Evolutionary conservation across 306 rosid genomes (phyloP).

Genomic region (Herpetospermum pedunculosum): DNA sequence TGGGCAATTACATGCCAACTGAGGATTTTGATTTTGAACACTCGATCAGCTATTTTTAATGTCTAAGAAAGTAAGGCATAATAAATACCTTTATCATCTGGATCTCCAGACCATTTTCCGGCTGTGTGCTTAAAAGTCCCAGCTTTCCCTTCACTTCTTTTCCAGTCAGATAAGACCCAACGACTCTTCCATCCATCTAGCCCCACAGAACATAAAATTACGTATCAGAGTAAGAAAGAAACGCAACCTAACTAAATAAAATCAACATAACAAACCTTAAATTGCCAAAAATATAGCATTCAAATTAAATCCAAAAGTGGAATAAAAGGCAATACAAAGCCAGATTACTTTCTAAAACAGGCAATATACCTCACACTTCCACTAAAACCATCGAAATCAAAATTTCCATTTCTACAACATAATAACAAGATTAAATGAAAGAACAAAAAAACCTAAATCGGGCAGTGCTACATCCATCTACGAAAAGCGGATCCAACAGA

Average conservation of each 20-base stretch:
- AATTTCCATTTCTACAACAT: background rate
- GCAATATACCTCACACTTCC: background rate
- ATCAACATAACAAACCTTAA: background rate
- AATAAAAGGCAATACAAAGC: background rate
- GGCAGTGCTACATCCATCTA: background rate
- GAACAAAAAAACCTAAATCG: background rate
- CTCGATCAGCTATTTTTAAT: background rate
- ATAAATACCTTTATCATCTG: conserved; percentile 69
- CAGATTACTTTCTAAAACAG: background rate
- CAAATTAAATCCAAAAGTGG: background rate
- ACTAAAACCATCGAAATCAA: background rate
- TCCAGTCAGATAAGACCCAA: conserved; percentile 91
- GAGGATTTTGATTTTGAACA: too few species aligned
- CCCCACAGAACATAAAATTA: background rate
- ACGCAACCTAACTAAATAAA: background rate
- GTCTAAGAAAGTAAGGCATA: background rate
- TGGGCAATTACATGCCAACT: too few species aligned
- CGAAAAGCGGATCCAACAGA: background rate
- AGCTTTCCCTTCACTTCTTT: conserved; percentile 73
- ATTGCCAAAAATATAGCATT: background rate
- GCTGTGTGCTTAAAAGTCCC: conserved; percentile 81
- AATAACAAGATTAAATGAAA: background rate
- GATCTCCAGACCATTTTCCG: conserved; percentile 91
- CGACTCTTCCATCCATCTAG: conserved; percentile 76
- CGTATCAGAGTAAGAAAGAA: background rate